Base-by-base conservation (phyloP, 768 basidiomycete species). In the Tulasnella sp. region DNA sequence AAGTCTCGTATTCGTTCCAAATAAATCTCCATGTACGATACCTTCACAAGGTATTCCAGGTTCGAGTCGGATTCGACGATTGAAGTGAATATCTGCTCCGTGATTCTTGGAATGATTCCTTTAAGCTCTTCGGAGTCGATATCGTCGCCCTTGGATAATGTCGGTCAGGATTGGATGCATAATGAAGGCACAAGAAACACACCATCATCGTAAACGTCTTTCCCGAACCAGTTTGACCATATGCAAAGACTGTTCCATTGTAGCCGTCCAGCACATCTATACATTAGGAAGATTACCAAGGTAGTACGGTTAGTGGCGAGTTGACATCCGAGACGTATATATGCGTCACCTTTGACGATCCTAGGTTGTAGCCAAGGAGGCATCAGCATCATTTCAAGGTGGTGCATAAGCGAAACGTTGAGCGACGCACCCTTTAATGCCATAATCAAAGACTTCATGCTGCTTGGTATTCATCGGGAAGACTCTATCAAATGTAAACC, bases 1-100 rank as follows among this genome's bases (percentile, higher is more conserved):
- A 99, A 69, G 73, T 99, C 95, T 46, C 92, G 77, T 58, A 99
- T 89, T 56, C 83, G 79, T 67, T 99, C 95, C 55, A 98, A 74
- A 67, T 99, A 99, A 54, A 99, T 98, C 70, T 99, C 95, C 93
- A 99, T 96, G 66, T 98, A 99, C 31, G 90, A 95, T 45, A 96
- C 95, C 69, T 99, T 99, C 65, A 99, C 95, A 57, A 96, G 79
- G 65, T 99, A 99, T 67, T 99, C 95, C 53, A 99, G 70, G 65
- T 89, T 88, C 31, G 86, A 76, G 58, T 96, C 93, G 49, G 91
- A 93, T 61, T 90, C 81, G 53, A 95, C 82, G 63, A 99, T 99
- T 44, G 90, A 90, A 57, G 91, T 86, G 66, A 99, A 99, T 63
- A 99, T 95, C 66, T 99, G 95, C 65, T 99, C 92, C 3, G 93